Conservation (phyloP, 352 stramenopile species). For the Phytophthora nicotianae region DNA sequence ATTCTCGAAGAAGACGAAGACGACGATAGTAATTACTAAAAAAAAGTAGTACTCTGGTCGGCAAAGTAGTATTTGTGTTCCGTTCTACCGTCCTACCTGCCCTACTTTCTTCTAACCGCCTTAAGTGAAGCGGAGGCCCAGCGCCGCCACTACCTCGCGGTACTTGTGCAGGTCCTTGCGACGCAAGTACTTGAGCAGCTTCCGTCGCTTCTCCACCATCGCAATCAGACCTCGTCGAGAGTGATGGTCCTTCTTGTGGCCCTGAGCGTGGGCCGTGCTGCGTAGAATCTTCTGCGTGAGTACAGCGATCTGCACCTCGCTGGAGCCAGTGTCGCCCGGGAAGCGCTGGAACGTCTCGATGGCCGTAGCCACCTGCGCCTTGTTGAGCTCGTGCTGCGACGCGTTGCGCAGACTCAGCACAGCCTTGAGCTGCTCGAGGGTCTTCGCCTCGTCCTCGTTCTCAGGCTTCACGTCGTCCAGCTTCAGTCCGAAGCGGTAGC, state of each 20-base stretch:
- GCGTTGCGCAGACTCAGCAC: constrained; percentile 81
- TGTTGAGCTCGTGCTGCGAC: constrained; percentile 84
- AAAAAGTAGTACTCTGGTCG: not conserved
- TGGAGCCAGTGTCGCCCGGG: constrained; percentile 85
- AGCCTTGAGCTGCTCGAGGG: constrained; percentile 65
- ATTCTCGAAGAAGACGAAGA: constrained; percentile 37
- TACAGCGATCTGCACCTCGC: constrained; percentile 86
- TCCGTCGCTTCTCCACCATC: constrained; percentile 88
- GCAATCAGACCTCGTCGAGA: constrained; percentile 83
- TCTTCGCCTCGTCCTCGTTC: constrained; percentile 42
- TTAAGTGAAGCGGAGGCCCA: constrained; percentile 83
- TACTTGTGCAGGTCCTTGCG: constrained; percentile 83
- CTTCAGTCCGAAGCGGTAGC: constrained; percentile 71
- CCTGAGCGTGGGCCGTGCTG: constrained; percentile 73
- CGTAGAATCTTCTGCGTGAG: constrained; percentile 88
- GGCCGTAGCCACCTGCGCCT: constrained; percentile 76
- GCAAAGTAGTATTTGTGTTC: constrained; percentile 11
- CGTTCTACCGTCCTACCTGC: constrained; percentile 1
- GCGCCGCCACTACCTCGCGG: constrained; percentile 73
- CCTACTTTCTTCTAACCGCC: not conserved
- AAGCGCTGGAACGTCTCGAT: constrained; percentile 90
- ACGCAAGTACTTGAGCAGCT: constrained; percentile 87
- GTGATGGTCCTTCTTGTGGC: constrained; percentile 89
- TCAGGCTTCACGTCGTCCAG: constrained; percentile 52
- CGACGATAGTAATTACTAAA: constrained; percentile 22